Conservation (phyloP, 2,329 filamentous ascomycete genomes). For the Aspergillus tubingensis region DNA sequence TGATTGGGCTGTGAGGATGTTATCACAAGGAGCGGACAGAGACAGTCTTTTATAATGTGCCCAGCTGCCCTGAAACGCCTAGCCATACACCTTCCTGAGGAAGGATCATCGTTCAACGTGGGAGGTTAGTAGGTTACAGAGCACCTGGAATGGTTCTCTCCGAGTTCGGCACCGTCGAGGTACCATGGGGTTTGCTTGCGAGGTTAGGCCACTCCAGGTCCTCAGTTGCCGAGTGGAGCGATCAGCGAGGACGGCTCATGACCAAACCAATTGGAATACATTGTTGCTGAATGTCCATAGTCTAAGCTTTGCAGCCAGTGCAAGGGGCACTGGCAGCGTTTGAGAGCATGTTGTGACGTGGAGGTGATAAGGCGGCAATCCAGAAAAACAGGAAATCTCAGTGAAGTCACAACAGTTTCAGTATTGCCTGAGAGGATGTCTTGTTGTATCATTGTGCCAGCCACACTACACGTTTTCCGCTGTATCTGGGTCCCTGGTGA, state of each 20-base stretch:
- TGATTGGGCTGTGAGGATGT: neutral
- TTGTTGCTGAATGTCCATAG: neutral
- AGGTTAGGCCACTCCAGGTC: neutral
- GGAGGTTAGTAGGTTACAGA: neutral
- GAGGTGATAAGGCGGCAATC: neutral
- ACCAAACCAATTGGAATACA: neutral
- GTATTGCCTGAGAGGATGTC: neutral
- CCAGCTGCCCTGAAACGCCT: neutral
- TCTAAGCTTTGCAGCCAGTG: neutral
- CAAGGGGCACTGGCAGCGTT: neutral
- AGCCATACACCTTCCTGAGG: neutral
- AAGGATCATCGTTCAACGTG: neutral
- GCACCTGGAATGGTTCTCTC: neutral
- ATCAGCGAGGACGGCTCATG: neutral
- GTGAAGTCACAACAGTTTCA: neutral
- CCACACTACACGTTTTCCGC: neutral
- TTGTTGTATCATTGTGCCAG: neutral
- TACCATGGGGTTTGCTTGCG: neutral
- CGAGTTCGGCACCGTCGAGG: neutral
- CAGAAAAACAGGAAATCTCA: neutral
- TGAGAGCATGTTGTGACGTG: neutral
- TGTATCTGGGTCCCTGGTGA: neutral
- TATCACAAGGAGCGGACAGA: neutral
- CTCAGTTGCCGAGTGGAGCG: neutral
- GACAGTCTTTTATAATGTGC: neutral